Evolutionary conservation across 192 early-diverging fungal species (phyloP).

Genomic region (Umbelopsis ramanniana): DNA sequence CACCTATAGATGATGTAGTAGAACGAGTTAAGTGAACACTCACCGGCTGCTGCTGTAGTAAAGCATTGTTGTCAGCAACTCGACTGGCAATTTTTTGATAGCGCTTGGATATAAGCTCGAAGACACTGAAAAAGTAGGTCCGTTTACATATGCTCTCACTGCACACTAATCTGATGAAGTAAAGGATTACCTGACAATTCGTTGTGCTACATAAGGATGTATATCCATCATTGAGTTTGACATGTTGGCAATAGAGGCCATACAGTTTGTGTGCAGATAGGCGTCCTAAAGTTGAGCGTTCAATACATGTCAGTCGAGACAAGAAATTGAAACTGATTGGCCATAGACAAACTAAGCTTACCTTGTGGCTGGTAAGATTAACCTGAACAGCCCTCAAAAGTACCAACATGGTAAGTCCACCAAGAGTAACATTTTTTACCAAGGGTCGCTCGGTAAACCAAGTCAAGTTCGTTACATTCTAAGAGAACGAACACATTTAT

Average conservation of each 20-base stretch:
- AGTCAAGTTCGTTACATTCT: constrained; percentile 61
- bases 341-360: constrained; percentile 27
- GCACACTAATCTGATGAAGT: not conserved
- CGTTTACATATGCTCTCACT: too few relatives aligned
- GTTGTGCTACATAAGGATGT: constrained; percentile 70
- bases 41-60: not conserved
- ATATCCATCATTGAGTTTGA: constrained; percentile 61
- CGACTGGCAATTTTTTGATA: constrained; percentile 60
- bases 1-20: not conserved
- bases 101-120: constrained; percentile 67
- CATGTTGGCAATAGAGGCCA: constrained; percentile 72
- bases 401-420: constrained; percentile 68
- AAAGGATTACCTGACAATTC: constrained; percentile 58
- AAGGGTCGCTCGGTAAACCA: constrained; percentile 75
- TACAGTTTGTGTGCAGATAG: constrained; percentile 67
- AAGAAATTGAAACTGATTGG: not conserved
- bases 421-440: constrained; percentile 66
- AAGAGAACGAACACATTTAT: not conserved
- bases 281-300: constrained; percentile 54
- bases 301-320: not conserved
- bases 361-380: constrained; percentile 71
- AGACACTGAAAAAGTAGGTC: constrained; percentile 48
- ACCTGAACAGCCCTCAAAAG: constrained; percentile 67
- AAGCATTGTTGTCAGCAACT: not conserved
- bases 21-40: not conserved